These are phyloP conservation scores for Blastomyces parvus DNA, from an alignment of 2,329 filamentous ascomycete species.

Conservation along the genomic window DNA sequence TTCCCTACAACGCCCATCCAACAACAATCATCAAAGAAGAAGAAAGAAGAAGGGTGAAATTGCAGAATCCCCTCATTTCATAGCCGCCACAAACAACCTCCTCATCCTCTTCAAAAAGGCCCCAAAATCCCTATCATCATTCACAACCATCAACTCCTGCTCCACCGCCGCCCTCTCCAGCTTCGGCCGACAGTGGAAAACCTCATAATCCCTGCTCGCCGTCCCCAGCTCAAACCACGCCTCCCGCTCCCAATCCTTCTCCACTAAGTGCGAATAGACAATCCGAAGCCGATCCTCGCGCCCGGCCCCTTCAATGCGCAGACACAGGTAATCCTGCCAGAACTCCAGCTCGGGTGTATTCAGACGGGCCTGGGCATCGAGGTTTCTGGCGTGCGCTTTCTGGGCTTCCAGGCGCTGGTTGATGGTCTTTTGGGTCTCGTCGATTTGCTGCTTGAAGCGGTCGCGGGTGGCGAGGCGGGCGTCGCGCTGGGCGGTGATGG, in stretches of 20 bases:
- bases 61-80: slow-evolving; percentile 35
- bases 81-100: slow-evolving; percentile 46
- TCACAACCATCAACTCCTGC: slow-evolving; percentile 47
- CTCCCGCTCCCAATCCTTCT: slow-evolving; percentile 78
- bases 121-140: slow-evolving; percentile 52
- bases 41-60: background rate
- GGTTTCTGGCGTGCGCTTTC: slow-evolving; percentile 50
- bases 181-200: slow-evolving; percentile 66
- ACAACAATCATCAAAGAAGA: background rate
- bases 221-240: slow-evolving; percentile 90
- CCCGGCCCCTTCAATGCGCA: slow-evolving; percentile 82
- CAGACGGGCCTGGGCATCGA: slow-evolving; percentile 75
- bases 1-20: background rate
- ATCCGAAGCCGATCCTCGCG: slow-evolving; percentile 80
- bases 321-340: slow-evolving; percentile 83
- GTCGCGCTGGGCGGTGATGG: slow-evolving; percentile 48
- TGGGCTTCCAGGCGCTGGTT: slow-evolving; percentile 39
- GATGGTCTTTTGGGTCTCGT: slow-evolving; percentile 39
- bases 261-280: slow-evolving; percentile 76
- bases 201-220: slow-evolving; percentile 70
- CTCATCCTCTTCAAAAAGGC: slow-evolving; percentile 55
- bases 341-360: slow-evolving; percentile 92
- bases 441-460: slow-evolving; percentile 47
- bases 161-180: slow-evolving; percentile 47
- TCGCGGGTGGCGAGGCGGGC: slow-evolving; percentile 47